A percentile compares a stretch with the other conserved stretches of the same genome.
These are phyloP conservation scores for Teratosphaeriaceae sp. DNA, from an alignment of 2,329 filamentous ascomycete species.

Conservation along the genomic window DNA sequence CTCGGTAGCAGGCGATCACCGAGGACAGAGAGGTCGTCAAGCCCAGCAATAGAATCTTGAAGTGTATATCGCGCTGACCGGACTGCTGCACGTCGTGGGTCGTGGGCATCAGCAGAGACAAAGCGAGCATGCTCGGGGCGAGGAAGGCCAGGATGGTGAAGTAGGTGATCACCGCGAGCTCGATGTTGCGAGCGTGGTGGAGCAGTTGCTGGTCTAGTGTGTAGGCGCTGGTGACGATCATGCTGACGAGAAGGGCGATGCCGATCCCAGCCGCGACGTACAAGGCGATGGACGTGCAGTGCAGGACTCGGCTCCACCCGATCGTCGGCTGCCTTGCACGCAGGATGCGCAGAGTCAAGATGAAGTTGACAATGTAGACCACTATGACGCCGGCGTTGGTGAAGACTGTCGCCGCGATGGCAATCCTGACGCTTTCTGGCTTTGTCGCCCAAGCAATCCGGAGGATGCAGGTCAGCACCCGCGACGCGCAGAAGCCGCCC, in stretches of 20 bases:
- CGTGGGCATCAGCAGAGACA: slow-evolving; percentile 12
- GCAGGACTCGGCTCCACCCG: slow-evolving; percentile 20
- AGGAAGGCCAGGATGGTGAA: slow-evolving; percentile 18
- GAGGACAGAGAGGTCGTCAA: slow-evolving; percentile 14
- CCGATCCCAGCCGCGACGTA: slow-evolving; percentile 13
- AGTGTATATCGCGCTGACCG: slow-evolving; percentile 14
- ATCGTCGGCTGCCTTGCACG: slow-evolving; percentile 22
- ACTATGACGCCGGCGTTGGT: slow-evolving; percentile 26
- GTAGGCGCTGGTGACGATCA: slow-evolving; percentile 24
- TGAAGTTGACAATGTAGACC: slow-evolving; percentile 25
- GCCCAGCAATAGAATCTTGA: slow-evolving; percentile 17
- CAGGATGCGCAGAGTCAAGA: slow-evolving; percentile 25
- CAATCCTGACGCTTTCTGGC: slow-evolving; percentile 22
- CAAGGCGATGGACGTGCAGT: slow-evolving; percentile 10
- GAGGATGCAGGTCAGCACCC: slow-evolving; percentile 31
- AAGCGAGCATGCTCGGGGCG: slow-evolving; percentile 16
- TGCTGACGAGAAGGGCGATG: slow-evolving; percentile 20
- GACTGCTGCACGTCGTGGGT: slow-evolving; percentile 11
- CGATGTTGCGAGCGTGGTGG: slow-evolving; percentile 13
- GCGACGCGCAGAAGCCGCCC: slow-evolving; percentile 39
- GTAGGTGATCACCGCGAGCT: slow-evolving; percentile 19
- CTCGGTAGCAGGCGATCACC: slow-evolving; percentile 21
- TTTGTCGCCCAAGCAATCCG: slow-evolving; percentile 25
- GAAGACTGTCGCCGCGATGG: slow-evolving; percentile 28
- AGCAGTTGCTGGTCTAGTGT: slow-evolving; percentile 17